Base-by-base conservation (phyloP, 2,329 filamentous ascomycete species). In the Aspergillus oerlinghausenensis region DNA sequence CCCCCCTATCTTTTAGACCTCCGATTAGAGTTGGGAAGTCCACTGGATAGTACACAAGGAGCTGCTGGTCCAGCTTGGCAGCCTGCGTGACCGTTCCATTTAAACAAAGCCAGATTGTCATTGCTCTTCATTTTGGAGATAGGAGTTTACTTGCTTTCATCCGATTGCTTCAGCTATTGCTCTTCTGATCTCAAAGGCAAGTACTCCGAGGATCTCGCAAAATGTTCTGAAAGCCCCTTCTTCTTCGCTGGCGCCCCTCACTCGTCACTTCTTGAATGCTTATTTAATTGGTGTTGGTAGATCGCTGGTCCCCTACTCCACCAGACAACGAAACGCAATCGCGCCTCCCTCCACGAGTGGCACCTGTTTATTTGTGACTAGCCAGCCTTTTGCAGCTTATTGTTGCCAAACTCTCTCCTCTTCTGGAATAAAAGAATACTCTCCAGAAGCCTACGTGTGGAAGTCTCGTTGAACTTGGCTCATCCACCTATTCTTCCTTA, bases 271-370 rank as follows among this genome's bases (percentile, higher is more conserved):
- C 54, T 61, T 61, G 60, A 62, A 64, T 60, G 62, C 58, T 56
- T 54, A 51, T 59, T 54, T 66, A 63, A 65, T 65, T 65, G 61
- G 61, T 61, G 50, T 61, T 56, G 59, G 63, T 62, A 64, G 63
- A 65, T 65, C 63, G 58, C 63, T 59, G 47, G 56, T 63, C 59
- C 58, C 58, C 55, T 56, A 56, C 61, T 65, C 63, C 60, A 60
- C 58, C 55, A 60, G 57, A 64, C 60, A 60, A 60, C 63, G 51
- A 38, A 57, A 58, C 59, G 63, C 59, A 61, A 62, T 63, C 57
- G 55, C 58, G 49, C 55, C 55, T 59, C 50, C 49, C 40, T 52
- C 47, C 21, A 43, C 21, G 48, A 51, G 32, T 40, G 51, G 45
- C 55, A 55, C 55, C 28, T 43, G 42, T 61, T 54, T 29, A 50